phyloP scores from a whole-genome alignment of 2,329 filamentous ascomycete genomes.

The Colletotrichum karsti region DNA sequence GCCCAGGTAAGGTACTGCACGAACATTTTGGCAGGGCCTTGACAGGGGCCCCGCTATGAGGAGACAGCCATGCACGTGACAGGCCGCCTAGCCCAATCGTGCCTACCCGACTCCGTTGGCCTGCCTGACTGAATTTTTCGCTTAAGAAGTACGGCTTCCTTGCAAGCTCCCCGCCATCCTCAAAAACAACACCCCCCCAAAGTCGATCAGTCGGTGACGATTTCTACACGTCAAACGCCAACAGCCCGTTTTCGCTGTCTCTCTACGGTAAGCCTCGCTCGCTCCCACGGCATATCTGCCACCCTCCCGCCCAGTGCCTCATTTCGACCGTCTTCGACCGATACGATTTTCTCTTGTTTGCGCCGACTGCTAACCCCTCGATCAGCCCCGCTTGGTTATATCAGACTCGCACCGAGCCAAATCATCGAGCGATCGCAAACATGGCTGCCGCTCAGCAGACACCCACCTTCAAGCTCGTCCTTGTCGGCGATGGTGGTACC shows the following conservation, averaged over 20 bases:
- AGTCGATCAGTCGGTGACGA: constrained; percentile 46
- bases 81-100: constrained; percentile 23
- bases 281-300: constrained; percentile 4
- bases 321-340: constrained; percentile 12
- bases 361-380: constrained; percentile 26
- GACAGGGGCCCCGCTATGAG: constrained; percentile 24
- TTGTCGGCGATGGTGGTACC: constrained; percentile 98
- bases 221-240: constrained; percentile 39
- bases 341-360: not conserved
- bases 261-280: not conserved
- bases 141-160: constrained; percentile 41
- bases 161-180: constrained; percentile 51
- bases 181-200: constrained; percentile 46
- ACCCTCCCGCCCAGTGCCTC: constrained; percentile 20
- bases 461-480: constrained; percentile 99
- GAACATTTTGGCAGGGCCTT: not conserved
- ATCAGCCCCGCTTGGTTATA: constrained; percentile 56
- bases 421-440: constrained; percentile 39
- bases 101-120: constrained; percentile 28
- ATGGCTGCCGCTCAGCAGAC: constrained; percentile 72
- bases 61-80: constrained; percentile 27
- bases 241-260: constrained; percentile 6
- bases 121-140: constrained; percentile 52
- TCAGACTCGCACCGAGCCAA: constrained; percentile 40
- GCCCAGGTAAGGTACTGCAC: not conserved